Conservation (phyloP, 2,329 filamentous ascomycete genomes). For the Sodiomyces alkalinus region DNA sequence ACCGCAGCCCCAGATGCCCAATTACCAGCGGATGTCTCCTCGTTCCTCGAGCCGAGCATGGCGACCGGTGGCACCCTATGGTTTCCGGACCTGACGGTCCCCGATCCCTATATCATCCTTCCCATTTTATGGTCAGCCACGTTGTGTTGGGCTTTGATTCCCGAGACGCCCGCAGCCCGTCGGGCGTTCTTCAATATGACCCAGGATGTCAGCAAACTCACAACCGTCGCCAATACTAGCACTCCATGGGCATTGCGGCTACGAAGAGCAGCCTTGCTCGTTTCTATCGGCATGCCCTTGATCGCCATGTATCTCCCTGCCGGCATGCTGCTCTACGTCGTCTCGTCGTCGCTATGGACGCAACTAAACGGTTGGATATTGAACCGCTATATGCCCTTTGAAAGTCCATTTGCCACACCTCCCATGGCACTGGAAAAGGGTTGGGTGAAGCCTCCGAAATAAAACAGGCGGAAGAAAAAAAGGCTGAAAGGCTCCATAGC, state of each 20-base stretch:
- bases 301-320: conserved; percentile 20
- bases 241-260: conserved; percentile 4
- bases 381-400: conserved; percentile 4
- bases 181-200: neutral
- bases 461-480: neutral
- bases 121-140: conserved; percentile 14
- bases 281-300: conserved; percentile 13
- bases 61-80: conserved; percentile 35
- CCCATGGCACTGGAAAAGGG: neutral
- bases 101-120: conserved; percentile 35
- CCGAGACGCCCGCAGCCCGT: neutral
- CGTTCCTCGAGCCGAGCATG: conserved; percentile 13
- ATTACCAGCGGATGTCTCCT: too few species aligned
- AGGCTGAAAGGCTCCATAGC: too few species aligned
- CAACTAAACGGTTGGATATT: conserved; percentile 18
- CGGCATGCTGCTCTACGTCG: conserved; percentile 26
- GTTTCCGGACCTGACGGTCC: conserved; percentile 36
- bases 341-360: conserved; percentile 18
- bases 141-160: conserved; percentile 1
- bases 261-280: conserved; percentile 1
- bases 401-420: too few species aligned
- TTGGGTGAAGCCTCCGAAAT: neutral
- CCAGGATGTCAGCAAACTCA: too few species aligned
- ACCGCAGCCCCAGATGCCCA: too few species aligned
- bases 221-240: too few species aligned